Evolutionary conservation across 495 filamentous ascomycete species (phyloP), one percentile per base, ranked within the genome.

Genomic region (Massariosphaeria phaeospora): DNA sequence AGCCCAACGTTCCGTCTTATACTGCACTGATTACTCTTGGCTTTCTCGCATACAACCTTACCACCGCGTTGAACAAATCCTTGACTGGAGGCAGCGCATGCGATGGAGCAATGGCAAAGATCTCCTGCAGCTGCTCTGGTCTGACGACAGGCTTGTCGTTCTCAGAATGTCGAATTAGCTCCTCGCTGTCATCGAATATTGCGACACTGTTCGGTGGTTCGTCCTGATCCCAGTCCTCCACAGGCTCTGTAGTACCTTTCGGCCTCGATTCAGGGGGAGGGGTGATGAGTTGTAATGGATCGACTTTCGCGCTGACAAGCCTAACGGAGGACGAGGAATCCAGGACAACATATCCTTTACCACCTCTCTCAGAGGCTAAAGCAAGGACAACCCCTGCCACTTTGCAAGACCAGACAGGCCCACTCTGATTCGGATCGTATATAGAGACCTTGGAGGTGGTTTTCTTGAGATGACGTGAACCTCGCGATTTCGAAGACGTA

Each of bases 41-140:
- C 53, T 79, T 81, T 20, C 74, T 64, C 7, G 74, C 73, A 62
- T 79, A 82, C 46, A 86, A 59, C 10, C 71, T 75, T 1, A 81
- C 81, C 15, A 96, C 84, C 49, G 82, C 80, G 57, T 84, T 79
- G 66, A 95, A 94, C 62, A 94, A 72, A 46, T 89, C 83, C 46
- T 80, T 78, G 35, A 93, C 81, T 33, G 87, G 80, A 24, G 88
- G 87, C 70, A 93, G 75, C 9, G 85, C 83, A 69, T 84, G 88
- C 6, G 86, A 77, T 21, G 86, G 84, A 1, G 79, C 82, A 27
- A 77, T 76, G 49, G 89, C 82, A 66, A 95, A 93, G 8, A 94
- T 76, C 54, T 79, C 75, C 11, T 84, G 77, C 42, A 96, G 70
- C 54, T 79, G 80, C 61, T 88, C 82, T 34, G 75, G 74, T 25